Evolutionary conservation across 495 filamentous ascomycete genomes (phyloP).

Genomic region (Cenococcum geophilum): DNA sequence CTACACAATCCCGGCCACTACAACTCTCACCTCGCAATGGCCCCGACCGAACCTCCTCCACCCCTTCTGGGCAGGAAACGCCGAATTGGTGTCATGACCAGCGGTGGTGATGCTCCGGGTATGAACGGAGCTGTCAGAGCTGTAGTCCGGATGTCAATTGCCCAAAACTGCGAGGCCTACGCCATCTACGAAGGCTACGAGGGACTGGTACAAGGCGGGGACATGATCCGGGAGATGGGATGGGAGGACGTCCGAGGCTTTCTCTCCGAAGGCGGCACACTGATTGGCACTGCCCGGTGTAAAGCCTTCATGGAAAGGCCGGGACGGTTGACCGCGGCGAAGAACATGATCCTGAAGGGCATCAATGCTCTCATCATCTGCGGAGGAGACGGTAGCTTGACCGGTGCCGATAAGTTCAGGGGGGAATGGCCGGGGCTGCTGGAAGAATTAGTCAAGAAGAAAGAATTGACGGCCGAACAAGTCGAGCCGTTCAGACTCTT

Average conservation of each 20-base stretch:
- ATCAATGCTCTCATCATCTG: conserved; percentile 96
- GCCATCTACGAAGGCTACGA: conserved; percentile 95
- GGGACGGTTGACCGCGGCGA: conserved; percentile 76
- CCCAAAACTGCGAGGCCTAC: conserved; percentile 79
- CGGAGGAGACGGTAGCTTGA: conserved; percentile 95
- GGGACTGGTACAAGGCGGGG: conserved; percentile 82
- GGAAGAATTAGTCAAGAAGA: conserved; percentile 67
- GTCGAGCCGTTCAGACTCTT: conserved; percentile 66
- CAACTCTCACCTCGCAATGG: conserved; percentile 2
- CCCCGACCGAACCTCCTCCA: conserved; percentile 2
- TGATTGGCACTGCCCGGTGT: conserved; percentile 93
- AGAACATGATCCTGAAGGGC: conserved; percentile 85
- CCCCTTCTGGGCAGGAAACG: conserved; percentile 48
- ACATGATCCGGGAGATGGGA: conserved; percentile 75
- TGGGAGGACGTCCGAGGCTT: conserved; percentile 97
- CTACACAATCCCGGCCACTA: background rate
- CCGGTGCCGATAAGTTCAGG: conserved; percentile 90
- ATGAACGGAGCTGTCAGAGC: conserved; percentile 96
- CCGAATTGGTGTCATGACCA: conserved; percentile 92
- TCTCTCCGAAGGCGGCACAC: conserved; percentile 88
- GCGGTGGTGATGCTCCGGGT: conserved; percentile 92
- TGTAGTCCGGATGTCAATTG: conserved; percentile 86
- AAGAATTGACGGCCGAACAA: conserved; percentile 63
- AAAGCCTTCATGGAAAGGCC: conserved; percentile 80
- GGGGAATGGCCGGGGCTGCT: conserved; percentile 84